Percentiles rank a stretch among this genome's conserved stretches.
phyloP scores from a whole-genome alignment of 2,329 filamentous ascomycete species.

The Fonsecaea multimorphosa region DNA sequence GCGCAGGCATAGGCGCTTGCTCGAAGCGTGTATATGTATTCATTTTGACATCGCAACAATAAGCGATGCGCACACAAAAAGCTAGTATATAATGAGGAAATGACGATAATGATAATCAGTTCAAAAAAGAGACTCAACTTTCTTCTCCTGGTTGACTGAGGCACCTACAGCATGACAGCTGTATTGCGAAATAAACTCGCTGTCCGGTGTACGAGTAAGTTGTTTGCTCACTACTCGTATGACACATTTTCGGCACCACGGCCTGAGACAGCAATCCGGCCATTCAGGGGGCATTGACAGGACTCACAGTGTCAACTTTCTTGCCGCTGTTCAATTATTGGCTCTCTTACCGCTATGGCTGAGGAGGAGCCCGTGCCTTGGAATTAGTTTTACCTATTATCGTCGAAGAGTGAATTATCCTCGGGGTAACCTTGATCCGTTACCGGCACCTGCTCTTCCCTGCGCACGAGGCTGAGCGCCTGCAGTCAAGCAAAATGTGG shows the following conservation, averaged over 20 bases:
- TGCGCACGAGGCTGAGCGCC: no score
- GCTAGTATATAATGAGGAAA: slow-evolving; percentile 2
- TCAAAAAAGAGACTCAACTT: background rate
- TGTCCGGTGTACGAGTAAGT: no score
- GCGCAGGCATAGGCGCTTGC: background rate
- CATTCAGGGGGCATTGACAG: no score
- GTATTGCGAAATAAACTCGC: no score
- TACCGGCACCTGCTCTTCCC: no score
- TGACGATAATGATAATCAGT: slow-evolving; percentile 7
- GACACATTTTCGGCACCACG: background rate
- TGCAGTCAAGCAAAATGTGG: no score
- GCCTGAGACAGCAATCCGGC: no score
- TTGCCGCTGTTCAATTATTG: background rate
- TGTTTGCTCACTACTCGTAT: background rate
- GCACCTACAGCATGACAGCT: no score
- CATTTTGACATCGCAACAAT: background rate
- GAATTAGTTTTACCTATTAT: no score
- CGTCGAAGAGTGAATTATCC: no score
- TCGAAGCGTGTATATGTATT: background rate
- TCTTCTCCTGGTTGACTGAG: no score
- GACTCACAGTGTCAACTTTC: no score
- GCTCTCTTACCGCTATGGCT: background rate
- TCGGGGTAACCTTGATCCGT: background rate
- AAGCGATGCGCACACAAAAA: background rate
- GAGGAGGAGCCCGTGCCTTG: background rate